Evolutionary conservation across 116 monocot genomes (phyloP), one percentile per base, ranked within the genome.

Genomic region (Trichopus zeylanicus): DNA sequence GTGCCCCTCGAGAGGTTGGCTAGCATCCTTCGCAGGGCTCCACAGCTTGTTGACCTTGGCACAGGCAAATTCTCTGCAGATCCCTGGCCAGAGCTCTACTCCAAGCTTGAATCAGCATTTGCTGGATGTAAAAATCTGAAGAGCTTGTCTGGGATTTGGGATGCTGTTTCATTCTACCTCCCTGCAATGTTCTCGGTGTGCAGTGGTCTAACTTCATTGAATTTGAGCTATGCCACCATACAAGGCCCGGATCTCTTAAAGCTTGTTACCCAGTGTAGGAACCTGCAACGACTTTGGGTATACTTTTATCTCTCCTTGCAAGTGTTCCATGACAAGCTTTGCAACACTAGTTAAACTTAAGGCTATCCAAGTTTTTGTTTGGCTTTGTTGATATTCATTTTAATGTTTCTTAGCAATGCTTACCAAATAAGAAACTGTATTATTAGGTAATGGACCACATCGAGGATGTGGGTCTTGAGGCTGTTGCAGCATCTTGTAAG

Each of bases 261-360:
- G 56, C 70, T 97, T 16, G 75, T 97, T 24, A 75, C 67, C 46
- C 74, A 21, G 24, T 97, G 87, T 59, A 64, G 57, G 57, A 87
- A 84, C 59, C 67, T 97, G 8, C 76, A 70, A 70, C 67, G 72
- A 38, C 66, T 97, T 56, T 95, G 87, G 95, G 95, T 95, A 81
- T 52, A 62, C 37, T 19, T 26, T 6, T 59, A 55, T 23, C 4
- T 19, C 47, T 64, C 16, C 15, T 22, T 48, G n/a, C n/a, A n/a
- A n/a, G n/a, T n/a, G n/a, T n/a, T n/a, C n/a, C n/a, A n/a, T n/a
- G n/a, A n/a, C n/a, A n/a, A 13, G 39, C 39, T n/a, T 4, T 49
- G 48, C 48, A 20, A 18, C 6, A 48, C 6, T 12, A 16, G 12
- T 21, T 48, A 11, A 46, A 7, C 46, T 46, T n/a, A n/a, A n/a